These are phyloP conservation scores for Taphrina betulina DNA, from an alignment of 1,139 yeast species.

Conservation along the genomic window DNA sequence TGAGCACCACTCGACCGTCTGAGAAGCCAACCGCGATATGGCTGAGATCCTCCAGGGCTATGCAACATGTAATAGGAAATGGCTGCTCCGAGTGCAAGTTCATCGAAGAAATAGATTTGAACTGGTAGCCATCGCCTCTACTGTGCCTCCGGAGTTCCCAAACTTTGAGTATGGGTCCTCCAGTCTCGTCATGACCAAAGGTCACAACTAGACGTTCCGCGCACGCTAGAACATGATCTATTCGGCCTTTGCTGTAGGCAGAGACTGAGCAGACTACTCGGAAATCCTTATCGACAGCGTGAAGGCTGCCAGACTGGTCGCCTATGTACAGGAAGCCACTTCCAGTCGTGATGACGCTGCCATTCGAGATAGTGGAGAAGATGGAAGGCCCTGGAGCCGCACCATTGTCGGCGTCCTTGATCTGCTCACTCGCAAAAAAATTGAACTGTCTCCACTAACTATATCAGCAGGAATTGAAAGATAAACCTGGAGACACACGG, in stretches of 20 bases:
- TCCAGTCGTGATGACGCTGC: conserved; percentile 44
- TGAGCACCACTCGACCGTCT: conserved; percentile 76
- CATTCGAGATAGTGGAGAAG: conserved; percentile 50
- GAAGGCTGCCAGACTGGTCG: conserved; percentile 55
- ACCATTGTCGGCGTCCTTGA: conserved; percentile 45
- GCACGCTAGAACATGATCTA: conserved; percentile 54
- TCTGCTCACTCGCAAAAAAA: conserved; percentile 79
- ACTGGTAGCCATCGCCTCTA: not conserved
- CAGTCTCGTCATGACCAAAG: conserved; percentile 18
- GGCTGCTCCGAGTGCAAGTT: conserved; percentile 14
- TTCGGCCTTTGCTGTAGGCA: conserved; percentile 60
- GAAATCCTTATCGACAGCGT: conserved; percentile 57
- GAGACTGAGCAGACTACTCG: conserved; percentile 52
- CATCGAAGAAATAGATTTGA: conserved; percentile 4
- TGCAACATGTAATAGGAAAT: conserved; percentile 24
- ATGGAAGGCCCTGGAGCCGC: conserved; percentile 58
- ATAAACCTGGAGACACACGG: too few relatives aligned
- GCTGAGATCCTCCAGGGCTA: conserved; percentile 5
- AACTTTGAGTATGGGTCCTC: conserved; percentile 19
- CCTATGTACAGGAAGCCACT: conserved; percentile 60
- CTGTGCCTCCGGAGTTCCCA: conserved; percentile 9
- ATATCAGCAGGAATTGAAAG: not conserved
- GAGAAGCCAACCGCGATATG: conserved; percentile 81
- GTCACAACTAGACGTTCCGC: conserved; percentile 7
- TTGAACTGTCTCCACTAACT: conserved; percentile 79